These are phyloP conservation scores for Areca catechu DNA, from an alignment of 176 grass and related monocot species.

Conservation along the genomic window DNA sequence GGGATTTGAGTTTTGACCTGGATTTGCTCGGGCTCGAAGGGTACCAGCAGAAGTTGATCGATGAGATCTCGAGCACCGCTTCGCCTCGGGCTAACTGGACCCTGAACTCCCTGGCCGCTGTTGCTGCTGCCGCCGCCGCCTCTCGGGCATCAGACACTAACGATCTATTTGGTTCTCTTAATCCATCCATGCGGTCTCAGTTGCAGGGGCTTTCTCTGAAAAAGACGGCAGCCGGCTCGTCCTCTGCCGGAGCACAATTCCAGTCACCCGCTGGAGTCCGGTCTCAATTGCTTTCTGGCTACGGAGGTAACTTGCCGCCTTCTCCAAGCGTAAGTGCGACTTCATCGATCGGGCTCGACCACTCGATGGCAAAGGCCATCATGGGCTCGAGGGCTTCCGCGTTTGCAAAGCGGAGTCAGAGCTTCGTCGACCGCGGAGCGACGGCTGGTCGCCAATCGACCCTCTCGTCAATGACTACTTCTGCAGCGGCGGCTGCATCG, in stretches of 20 bases:
- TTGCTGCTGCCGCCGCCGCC: too few relatives aligned
- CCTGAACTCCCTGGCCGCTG: background rate
- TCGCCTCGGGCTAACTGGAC: conserved; percentile 71
- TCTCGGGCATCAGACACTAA: conserved; percentile 21
- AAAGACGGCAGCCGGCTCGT: background rate
- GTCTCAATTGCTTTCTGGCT: background rate
- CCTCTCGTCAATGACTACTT: background rate
- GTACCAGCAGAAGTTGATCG: conserved; percentile 85
- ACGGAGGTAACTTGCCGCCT: conserved; percentile 24
- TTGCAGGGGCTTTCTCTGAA: conserved; percentile 13
- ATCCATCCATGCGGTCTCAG: conserved; percentile 19
- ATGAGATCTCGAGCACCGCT: conserved; percentile 42
- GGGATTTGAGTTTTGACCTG: conserved; percentile 17
- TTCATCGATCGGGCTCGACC: conserved; percentile 25
- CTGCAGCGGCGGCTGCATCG: conserved; percentile 21
- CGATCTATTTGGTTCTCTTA: conserved; percentile 3
- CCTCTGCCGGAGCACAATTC: background rate
- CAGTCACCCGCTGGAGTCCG: background rate
- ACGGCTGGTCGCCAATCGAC: too few relatives aligned
- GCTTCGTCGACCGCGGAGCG: conserved; percentile 64
- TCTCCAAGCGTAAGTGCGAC: conserved; percentile 23
- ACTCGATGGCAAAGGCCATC: conserved; percentile 81
- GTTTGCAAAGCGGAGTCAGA: conserved; percentile 77
- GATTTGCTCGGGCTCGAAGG: conserved; percentile 43
- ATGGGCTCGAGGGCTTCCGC: conserved; percentile 17